Conservation (phyloP, 148 eudicot species). For the Hydrangea macrophylla region DNA sequence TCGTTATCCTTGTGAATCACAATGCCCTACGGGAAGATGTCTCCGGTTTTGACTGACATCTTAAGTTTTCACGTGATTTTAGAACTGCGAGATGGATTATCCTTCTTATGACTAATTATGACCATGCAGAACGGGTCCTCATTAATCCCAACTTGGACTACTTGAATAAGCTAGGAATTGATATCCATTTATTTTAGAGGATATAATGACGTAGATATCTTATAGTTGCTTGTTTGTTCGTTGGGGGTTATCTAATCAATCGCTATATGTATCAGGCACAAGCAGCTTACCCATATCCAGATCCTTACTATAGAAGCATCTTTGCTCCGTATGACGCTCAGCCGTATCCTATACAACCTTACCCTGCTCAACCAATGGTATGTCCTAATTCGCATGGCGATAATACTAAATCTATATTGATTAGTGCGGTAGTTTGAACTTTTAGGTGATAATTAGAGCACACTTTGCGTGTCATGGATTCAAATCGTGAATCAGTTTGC, state of each 20-base stretch:
- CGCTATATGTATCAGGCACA: slow-evolving; percentile 45
- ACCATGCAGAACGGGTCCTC: too few relatives aligned
- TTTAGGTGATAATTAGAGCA: neutral
- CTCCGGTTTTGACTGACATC: too few relatives aligned
- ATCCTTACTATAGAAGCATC: slow-evolving; percentile 78
- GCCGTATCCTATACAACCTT: slow-evolving; percentile 62
- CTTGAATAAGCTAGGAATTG: slow-evolving; percentile 3
- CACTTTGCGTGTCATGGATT: neutral
- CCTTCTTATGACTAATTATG: too few relatives aligned
- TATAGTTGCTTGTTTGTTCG: neutral
- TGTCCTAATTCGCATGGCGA: neutral
- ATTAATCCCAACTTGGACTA: neutral
- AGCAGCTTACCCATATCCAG: slow-evolving; percentile 69
- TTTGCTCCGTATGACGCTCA: slow-evolving; percentile 69
- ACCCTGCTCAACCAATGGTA: slow-evolving; percentile 71
- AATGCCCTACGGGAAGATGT: too few relatives aligned
- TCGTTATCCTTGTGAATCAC: too few relatives aligned
- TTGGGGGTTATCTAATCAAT: slow-evolving; percentile 6
- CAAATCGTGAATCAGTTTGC: too few relatives aligned
- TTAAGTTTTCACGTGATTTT: too few relatives aligned
- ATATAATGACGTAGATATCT: neutral
- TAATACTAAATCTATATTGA: neutral
- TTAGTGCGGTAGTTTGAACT: neutral
- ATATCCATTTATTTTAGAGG: neutral
- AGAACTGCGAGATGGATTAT: too few relatives aligned